A percentile compares a stretch with the other conserved stretches of the same genome.
phyloP scores from a whole-genome alignment of 2,329 filamentous ascomycete genomes.

The Elsinoe batatas region DNA sequence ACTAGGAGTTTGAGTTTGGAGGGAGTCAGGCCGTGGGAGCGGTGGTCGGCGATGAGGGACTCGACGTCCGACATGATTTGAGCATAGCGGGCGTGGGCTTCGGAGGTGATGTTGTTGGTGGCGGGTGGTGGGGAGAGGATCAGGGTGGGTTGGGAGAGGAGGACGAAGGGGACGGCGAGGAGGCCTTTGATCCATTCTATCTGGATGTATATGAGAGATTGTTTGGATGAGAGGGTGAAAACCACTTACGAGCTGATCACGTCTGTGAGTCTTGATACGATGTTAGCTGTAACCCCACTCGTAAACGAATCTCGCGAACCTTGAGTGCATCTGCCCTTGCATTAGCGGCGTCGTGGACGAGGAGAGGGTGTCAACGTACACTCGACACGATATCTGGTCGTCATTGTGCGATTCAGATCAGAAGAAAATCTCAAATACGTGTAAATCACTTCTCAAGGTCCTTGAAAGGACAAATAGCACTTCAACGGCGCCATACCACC shows the following conservation, averaged over 20 bases:
- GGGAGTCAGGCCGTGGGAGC: conserved; percentile 51
- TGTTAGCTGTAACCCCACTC: not conserved
- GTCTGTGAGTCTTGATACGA: conserved; percentile 66
- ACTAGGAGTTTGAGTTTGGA: conserved; percentile 92
- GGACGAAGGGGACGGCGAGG: conserved; percentile 87
- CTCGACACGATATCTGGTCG: conserved; percentile 31
- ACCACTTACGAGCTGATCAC: conserved; percentile 75
- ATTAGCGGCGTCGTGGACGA: conserved; percentile 12
- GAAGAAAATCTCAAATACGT: not conserved
- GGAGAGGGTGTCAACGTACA: conserved; percentile 19
- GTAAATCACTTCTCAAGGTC: not conserved
- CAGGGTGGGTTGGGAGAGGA: conserved; percentile 89
- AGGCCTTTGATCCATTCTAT: conserved; percentile 73
- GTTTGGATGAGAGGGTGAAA: not conserved
- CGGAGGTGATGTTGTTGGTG: conserved; percentile 55
- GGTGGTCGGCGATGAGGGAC: conserved; percentile 82
- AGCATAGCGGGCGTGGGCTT: conserved; percentile 78
- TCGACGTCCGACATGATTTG: conserved; percentile 96
- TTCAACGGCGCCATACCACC: not conserved
- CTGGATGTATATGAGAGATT: conserved; percentile 13
- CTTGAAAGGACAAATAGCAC: not conserved
- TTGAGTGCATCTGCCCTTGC: conserved; percentile 50
- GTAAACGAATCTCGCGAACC: conserved; percentile 32
- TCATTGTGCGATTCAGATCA: conserved; percentile 21
- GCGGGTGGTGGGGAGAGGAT: conserved; percentile 61